Evolutionary conservation across 192 early-diverging fungal species (phyloP).

Genomic region (Coemansia sp.): DNA sequence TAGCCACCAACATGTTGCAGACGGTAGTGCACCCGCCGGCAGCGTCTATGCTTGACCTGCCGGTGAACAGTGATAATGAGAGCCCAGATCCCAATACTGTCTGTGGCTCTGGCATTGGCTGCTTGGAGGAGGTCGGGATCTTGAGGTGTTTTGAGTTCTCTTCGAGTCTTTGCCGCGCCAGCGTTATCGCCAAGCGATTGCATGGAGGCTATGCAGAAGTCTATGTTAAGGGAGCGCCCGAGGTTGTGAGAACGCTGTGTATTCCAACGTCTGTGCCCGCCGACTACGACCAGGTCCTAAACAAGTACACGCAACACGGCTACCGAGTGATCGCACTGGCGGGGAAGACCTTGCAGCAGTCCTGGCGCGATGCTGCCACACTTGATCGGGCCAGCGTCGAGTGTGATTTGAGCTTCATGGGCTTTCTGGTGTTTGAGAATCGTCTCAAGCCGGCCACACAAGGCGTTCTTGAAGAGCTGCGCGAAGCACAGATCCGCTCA

Average conservation of each 20-base stretch:
- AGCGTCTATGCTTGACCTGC: background rate
- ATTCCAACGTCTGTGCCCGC: slow-evolving; percentile 71
- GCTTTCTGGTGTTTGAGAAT: slow-evolving; percentile 98
- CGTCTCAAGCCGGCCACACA: slow-evolving; percentile 86
- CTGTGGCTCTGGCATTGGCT: background rate
- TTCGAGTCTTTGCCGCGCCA: slow-evolving; percentile 84
- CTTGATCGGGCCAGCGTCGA: slow-evolving; percentile 77
- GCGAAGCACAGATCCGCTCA: slow-evolving; percentile 80
- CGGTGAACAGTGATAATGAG: background rate
- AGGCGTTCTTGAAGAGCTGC: slow-evolving; percentile 71
- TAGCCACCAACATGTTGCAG: slow-evolving; percentile 34
- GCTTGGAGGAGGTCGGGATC: slow-evolving; percentile 56
- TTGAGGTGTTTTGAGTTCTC: slow-evolving; percentile 90
- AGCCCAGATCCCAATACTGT: background rate
- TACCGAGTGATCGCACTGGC: slow-evolving; percentile 96
- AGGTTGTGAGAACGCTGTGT: slow-evolving; percentile 87
- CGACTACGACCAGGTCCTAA: slow-evolving; percentile 74
- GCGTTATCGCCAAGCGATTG: slow-evolving; percentile 73
- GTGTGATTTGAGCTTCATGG: slow-evolving; percentile 78
- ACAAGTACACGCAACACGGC: slow-evolving; percentile 86
- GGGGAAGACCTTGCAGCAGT: slow-evolving; percentile 61
- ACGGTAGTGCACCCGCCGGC: slow-evolving; percentile 9
- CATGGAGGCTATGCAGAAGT: slow-evolving; percentile 35
- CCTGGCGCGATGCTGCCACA: slow-evolving; percentile 57
- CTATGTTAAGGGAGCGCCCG: slow-evolving; percentile 97